Evolutionary conservation across 2,329 filamentous ascomycete genomes (phyloP).

Genomic region (Penicillium sclerotiorum): DNA sequence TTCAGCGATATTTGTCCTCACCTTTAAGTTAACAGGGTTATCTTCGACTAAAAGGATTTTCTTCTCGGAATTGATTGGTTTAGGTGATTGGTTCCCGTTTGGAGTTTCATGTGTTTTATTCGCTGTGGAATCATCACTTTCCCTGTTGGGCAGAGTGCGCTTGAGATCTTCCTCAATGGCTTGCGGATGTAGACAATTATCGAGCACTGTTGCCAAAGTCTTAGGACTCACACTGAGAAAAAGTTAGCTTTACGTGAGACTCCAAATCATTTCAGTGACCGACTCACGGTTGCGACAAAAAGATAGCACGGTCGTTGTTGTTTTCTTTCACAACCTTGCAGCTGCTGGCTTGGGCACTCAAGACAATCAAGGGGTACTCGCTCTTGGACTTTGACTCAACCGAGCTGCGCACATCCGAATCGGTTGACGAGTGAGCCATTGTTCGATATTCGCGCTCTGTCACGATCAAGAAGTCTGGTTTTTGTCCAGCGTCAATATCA

Average conservation of each 20-base stretch:
- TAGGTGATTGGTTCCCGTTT: too few species aligned
- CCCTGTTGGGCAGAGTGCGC: not conserved
- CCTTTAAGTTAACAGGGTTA: conserved; percentile 42
- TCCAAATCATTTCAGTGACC: too few species aligned
- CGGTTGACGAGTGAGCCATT: not conserved
- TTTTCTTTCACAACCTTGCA: conserved; percentile 19
- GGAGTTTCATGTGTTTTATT: too few species aligned
- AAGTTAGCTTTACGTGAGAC: too few species aligned
- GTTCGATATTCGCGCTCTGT: conserved; percentile 25
- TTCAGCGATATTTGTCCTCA: conserved; percentile 5
- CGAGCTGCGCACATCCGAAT: conserved; percentile 11
- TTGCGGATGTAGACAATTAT: conserved; percentile 16
- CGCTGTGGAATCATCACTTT: not conserved
- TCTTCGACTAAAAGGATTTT: conserved; percentile 42
- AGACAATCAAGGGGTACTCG: conserved; percentile 20
- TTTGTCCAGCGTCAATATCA: conserved; percentile 7
- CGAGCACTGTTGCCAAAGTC: conserved; percentile 19
- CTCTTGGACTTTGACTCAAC: conserved; percentile 12
- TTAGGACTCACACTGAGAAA: conserved; percentile 23
- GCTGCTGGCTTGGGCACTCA: conserved; percentile 18
- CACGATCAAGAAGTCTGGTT: conserved; percentile 21
- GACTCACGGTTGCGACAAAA: conserved; percentile 27
- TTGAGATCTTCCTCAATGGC: not conserved
- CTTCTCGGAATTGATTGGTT: too few species aligned
- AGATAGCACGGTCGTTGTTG: conserved; percentile 19